These are phyloP conservation scores for Houttuynia cordata DNA, from an alignment of 164 flowering plant genomes.

Conservation along the genomic window DNA sequence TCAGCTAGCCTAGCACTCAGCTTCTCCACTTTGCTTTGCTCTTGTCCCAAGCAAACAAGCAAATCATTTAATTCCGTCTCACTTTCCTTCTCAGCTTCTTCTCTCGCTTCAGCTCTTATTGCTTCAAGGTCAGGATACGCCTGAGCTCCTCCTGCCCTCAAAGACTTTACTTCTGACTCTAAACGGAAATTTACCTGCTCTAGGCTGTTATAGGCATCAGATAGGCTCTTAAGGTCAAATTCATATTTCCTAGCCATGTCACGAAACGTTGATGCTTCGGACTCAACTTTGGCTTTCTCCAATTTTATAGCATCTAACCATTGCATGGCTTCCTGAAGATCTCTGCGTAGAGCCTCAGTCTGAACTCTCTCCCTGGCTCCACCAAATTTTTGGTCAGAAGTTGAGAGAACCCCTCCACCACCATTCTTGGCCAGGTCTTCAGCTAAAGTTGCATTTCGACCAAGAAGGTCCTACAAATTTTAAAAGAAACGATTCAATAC, in stretches of 20 bases:
- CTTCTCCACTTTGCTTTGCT: constrained; percentile 86
- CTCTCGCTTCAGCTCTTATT: constrained; percentile 65
- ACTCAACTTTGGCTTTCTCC: constrained; percentile 61
- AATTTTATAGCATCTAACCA: constrained; percentile 51
- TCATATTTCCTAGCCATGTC: constrained; percentile 61
- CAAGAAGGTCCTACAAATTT: constrained; percentile 60
- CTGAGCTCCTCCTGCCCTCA: constrained; percentile 36
- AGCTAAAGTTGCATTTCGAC: constrained; percentile 73
- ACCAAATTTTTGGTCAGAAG: constrained; percentile 28
- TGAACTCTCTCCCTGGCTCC: constrained; percentile 58
- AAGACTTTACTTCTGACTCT: constrained; percentile 54
- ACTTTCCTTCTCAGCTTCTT: constrained; percentile 85
- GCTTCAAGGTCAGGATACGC: constrained; percentile 40
- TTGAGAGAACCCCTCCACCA: constrained; percentile 23
- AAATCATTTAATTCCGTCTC: constrained; percentile 82
- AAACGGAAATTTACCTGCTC: constrained; percentile 65
- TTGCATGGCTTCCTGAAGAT: constrained; percentile 61
- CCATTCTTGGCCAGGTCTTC: constrained; percentile 72
- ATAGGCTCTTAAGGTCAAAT: constrained; percentile 71
- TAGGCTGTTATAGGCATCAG: constrained; percentile 87
- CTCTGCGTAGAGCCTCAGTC: constrained; percentile 55
- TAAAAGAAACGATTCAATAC: neutral
- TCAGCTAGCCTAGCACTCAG: constrained; percentile 62
- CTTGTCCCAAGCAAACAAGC: constrained; percentile 93
- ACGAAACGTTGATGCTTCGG: constrained; percentile 48